Conservation (phyloP, 1,284 basidiomycete genomes). For the Lentinula novae-zelandiae region DNA sequence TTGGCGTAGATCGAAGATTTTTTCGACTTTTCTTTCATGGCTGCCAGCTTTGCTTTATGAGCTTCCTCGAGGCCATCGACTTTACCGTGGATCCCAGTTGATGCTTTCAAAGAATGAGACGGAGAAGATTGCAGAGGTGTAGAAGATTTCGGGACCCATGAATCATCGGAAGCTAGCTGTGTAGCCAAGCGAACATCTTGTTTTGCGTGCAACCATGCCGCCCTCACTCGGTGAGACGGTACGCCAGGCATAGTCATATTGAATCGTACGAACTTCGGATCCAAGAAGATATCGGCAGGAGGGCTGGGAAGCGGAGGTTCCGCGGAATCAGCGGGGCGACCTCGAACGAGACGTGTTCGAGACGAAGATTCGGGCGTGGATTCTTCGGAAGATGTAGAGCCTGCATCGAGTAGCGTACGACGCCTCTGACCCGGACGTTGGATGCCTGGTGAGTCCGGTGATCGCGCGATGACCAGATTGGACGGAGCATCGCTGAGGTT, state of each 20-base stretch:
- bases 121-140: slow-evolving; percentile 22
- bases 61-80: slow-evolving; percentile 70
- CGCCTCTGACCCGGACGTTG: slow-evolving; percentile 48
- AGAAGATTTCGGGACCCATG: slow-evolving; percentile 42
- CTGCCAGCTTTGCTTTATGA: slow-evolving; percentile 55
- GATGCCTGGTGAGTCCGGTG: slow-evolving; percentile 56
- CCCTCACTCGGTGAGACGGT: slow-evolving; percentile 41
- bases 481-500: slow-evolving; percentile 47
- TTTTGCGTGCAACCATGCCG: slow-evolving; percentile 61
- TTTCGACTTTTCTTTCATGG: slow-evolving; percentile 67
- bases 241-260: slow-evolving; percentile 56
- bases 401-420: slow-evolving; percentile 33
- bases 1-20: slow-evolving; percentile 76
- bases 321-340: slow-evolving; percentile 33
- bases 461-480: slow-evolving; percentile 35
- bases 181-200: slow-evolving; percentile 59
- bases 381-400: slow-evolving; percentile 20
- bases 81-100: slow-evolving; percentile 45
- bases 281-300: slow-evolving; percentile 27
- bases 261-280: slow-evolving; percentile 52
- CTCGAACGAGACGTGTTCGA: slow-evolving; percentile 51
- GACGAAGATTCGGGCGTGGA: slow-evolving; percentile 26
- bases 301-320: slow-evolving; percentile 20
- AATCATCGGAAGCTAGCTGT: slow-evolving; percentile 50
- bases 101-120: slow-evolving; percentile 15